Base-by-base conservation (phyloP, 2,329 filamentous ascomycete species). In the Grosmannia huntii region DNA sequence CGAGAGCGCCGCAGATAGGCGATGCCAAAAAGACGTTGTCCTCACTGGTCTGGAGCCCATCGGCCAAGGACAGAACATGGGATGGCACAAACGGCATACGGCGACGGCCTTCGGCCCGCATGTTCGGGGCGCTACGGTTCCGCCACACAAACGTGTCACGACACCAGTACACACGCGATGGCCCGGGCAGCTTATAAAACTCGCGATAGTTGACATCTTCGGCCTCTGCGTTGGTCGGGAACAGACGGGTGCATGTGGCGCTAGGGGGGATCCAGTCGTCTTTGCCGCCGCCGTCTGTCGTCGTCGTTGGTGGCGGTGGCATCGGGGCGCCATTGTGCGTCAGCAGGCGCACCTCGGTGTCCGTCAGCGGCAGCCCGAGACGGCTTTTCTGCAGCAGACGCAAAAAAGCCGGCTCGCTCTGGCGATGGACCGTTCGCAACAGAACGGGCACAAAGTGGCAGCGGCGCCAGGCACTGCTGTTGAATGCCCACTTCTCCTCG, bases 401-500 rank as follows among this genome's bases (percentile, higher is more conserved):
- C 59, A 83, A 76, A 64, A 85, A 85, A 0, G 64, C 64, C 44
- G 66, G 59, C 60, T 85, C 81, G 7, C 64, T 74, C 60, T 86
- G 82, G 4, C 83, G 75, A 64, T 83, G 79, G 4, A 85, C 79
- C 5, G 75, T 70, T 1, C 69, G 75, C 0, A 86, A 70, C 10
- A 81, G 72, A 1, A 83, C 68, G 59, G 80, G 72, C 2, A 65
- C 66, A 63, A 86, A 84, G 1, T 76, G 63, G 61, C 79, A 80
- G 51, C 77, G 69, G 14, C 69, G 60, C 83, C 83, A 86, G 0
- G 75, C 75, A 2, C 67, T 59, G 62, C 79, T 82, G 21, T 72
- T 70, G 62, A 86, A 86, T 0, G 82, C 82, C 78, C 81, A 86
- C 63, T 81, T 82, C 11, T 85, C 76, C 16, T 66, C 68, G 27